Base-by-base conservation (phyloP, 257 asterid species). In the Scutellaria baicalensis region DNA sequence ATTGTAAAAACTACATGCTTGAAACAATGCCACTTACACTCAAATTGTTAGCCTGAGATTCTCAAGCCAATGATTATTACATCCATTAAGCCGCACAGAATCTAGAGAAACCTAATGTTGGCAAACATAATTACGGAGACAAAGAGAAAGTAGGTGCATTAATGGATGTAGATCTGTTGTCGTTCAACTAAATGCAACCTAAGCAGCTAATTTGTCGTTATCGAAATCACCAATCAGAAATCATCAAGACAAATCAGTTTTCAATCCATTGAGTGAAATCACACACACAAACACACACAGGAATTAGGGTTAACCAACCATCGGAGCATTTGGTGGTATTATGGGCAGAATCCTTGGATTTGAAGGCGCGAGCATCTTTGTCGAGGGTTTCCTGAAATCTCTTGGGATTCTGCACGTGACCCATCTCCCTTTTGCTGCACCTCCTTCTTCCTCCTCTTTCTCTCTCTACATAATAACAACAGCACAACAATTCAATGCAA, bases 381-480 rank as follows among this genome's bases (percentile, higher is more conserved):
- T 83, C 88, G 68, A 79, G 80, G 66, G 87, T 79, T 67, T 81
- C 91, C 67, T 79, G 84, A 49, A 78, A 42, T 68, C 82, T 80
- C 68, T 85, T 85, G 63, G 81, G 78, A 69, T 85, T 83, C 51
- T 77, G 79, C 58, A 59, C 79, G 64, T 73, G 82, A 52, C 83
- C 85, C 81, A 74, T 71, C 69, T 73, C 79, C 78, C 75, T 77
- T 75, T 75, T 70, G 84, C 77, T 67, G 85, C 86, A 54, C 83
- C 84, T 36, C 83, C 38, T 80, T 49, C 71, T 57, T 59, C 69
- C 80, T 57, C 74, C 73, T 54, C 66, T 77, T 56, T 70, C 76
- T 78, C 80, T 79, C 23, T 81, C 33, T 27, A 72, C 27, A 14
- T 50, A 81, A 76, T 70, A 31, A 68, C 2, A 6, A 31, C 14